Percentiles rank a stretch among this genome's conserved stretches.
phyloP scores from a whole-genome alignment of 176 grass and related monocot species.

The Pontederia paniculata region DNA sequence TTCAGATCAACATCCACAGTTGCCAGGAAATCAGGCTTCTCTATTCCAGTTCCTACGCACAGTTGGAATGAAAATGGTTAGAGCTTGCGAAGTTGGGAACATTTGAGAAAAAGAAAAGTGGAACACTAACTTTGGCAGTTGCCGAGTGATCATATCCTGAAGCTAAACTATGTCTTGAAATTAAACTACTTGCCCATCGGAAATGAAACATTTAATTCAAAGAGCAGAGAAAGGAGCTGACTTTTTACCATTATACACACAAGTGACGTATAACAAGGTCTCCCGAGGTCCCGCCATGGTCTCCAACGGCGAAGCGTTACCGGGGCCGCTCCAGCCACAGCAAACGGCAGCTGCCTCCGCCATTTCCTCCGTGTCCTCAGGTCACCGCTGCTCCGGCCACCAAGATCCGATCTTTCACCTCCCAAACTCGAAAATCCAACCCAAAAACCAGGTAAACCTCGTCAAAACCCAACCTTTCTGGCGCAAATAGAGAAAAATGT shows the following conservation, averaged over 20 bases:
- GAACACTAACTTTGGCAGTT: no score
- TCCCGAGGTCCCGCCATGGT: constrained; percentile 75
- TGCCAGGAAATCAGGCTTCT: constrained; percentile 73
- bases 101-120: no score
- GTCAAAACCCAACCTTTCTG: no score
- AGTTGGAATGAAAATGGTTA: not conserved
- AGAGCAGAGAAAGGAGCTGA: not conserved
- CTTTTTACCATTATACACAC: constrained; percentile 76
- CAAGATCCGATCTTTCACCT: not conserved
- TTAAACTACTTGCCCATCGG: no score
- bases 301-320: constrained; percentile 70
- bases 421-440: no score
- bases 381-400: not conserved
- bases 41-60: constrained; percentile 65
- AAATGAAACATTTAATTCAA: no score
- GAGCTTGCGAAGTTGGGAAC: no score
- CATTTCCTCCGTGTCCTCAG: constrained; percentile 29
- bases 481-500: no score
- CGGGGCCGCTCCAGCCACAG: constrained; percentile 36
- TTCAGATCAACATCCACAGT: constrained; percentile 71
- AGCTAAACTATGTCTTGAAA: no score
- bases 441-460: no score
- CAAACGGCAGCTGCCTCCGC: not conserved
- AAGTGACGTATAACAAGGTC: constrained; percentile 85
- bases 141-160: no score